Evolutionary conservation across 345 rosid species (phyloP).

Genomic region (Moricandia arvensis): DNA sequence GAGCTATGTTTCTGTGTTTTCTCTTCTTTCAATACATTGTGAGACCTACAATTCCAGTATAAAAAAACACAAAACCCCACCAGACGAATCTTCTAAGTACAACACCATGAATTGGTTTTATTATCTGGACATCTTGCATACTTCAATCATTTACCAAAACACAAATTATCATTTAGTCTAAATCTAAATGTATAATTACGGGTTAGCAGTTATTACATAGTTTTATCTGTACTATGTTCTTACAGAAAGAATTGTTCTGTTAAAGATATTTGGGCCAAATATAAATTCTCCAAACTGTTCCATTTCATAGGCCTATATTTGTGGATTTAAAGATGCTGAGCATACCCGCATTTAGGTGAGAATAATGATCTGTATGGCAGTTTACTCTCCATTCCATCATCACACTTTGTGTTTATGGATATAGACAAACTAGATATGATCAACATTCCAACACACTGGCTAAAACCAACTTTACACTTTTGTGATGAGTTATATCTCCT

Average conservation of each 20-base stretch:
- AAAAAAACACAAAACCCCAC: neutral
- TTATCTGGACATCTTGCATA: neutral
- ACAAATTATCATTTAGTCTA: too few species aligned
- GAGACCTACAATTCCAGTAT: neutral
- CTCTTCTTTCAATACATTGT: neutral
- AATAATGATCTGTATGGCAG: neutral
- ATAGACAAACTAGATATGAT: neutral
- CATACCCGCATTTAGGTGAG: neutral
- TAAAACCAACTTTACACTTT: conserved; percentile 16
- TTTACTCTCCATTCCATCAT: neutral
- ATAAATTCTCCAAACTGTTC: neutral
- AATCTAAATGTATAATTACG: too few species aligned
- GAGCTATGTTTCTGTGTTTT: neutral
- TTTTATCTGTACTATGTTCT: neutral
- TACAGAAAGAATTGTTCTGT: neutral
- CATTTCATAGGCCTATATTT: too few species aligned
- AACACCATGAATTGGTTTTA: neutral
- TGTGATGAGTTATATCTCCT: conserved; percentile 6
- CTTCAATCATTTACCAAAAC: neutral
- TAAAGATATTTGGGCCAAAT: neutral
- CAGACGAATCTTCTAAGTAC: neutral
- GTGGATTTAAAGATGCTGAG: neutral
- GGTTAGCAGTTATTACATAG: neutral
- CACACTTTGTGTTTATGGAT: neutral
- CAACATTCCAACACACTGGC: neutral